These are phyloP conservation scores for Aphanomyces stellatus DNA, from an alignment of 352 stramenopile species.

Conservation along the genomic window DNA sequence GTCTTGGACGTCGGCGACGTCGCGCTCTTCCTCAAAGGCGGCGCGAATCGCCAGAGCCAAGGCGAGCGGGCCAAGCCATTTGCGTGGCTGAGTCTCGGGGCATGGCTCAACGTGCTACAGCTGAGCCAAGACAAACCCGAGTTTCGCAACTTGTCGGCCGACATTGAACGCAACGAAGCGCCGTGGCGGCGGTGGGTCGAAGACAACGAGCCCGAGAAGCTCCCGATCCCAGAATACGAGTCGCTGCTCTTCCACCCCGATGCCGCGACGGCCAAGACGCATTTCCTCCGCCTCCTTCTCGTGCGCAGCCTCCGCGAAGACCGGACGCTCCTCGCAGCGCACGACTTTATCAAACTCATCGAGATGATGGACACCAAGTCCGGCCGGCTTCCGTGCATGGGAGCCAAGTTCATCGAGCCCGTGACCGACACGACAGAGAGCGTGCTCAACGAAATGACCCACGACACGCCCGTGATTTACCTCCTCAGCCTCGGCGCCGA, in stretches of 20 bases:
- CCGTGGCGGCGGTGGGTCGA: conserved; percentile 72
- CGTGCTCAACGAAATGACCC: conserved; percentile 52
- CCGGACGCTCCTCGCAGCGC: conserved; percentile 55
- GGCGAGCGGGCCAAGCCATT: conserved; percentile 66
- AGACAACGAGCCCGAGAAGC: conserved; percentile 63
- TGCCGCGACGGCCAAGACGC: conserved; percentile 47
- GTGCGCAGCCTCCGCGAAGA: conserved; percentile 63
- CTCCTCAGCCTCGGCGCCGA: conserved; percentile 61
- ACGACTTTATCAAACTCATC: conserved; percentile 54
- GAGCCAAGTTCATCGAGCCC: conserved; percentile 46
- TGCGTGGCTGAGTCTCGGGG: conserved; percentile 47
- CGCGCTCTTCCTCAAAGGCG: conserved; percentile 62
- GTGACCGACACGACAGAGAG: conserved; percentile 68
- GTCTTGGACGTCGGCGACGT: conserved; percentile 45
- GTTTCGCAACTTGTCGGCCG: conserved; percentile 49
- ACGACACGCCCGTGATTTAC: conserved; percentile 60
- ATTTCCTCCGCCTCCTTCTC: conserved; percentile 64
- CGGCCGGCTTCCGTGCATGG: conserved; percentile 45
- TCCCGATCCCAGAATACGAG: conserved; percentile 60
- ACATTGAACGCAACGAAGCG: conserved; percentile 60
- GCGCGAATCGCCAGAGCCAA: conserved; percentile 43
- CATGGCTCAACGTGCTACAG: conserved; percentile 64
- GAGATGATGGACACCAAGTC: conserved; percentile 45
- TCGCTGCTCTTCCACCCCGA: conserved; percentile 50
- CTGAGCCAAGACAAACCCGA: conserved; percentile 54